Percentiles rank a stretch among this genome's conserved stretches.
phyloP scores from a whole-genome alignment of 2,329 filamentous ascomycete genomes.

The Epichloe baconii region DNA sequence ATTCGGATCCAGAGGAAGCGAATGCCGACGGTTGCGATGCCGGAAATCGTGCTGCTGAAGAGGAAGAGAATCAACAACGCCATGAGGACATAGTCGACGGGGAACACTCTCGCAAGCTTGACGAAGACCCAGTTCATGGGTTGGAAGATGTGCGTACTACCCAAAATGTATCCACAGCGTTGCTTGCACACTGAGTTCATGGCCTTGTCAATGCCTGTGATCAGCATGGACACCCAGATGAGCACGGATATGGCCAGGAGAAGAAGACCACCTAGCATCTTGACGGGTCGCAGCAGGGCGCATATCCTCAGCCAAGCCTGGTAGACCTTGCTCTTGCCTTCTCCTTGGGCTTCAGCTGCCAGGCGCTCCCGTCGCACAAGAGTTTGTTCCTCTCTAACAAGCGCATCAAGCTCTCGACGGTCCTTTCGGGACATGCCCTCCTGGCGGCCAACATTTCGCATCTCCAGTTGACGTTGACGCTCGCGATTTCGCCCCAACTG shows the following conservation, averaged over 20 bases:
- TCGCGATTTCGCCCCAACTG: conserved; percentile 82
- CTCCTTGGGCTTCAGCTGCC: conserved; percentile 67
- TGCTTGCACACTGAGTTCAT: conserved; percentile 88
- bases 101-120: conserved; percentile 69
- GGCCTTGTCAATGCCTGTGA: conserved; percentile 91
- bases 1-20: conserved; percentile 92
- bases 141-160: conserved; percentile 80
- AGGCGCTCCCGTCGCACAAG: conserved; percentile 80
- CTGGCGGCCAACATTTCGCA: conserved; percentile 64
- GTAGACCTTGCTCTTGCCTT: conserved; percentile 62
- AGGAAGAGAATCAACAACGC: conserved; percentile 72
- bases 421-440: conserved; percentile 74
- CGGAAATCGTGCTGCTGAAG: conserved; percentile 77
- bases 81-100: conserved; percentile 85
- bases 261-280: conserved; percentile 71
- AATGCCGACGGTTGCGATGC: conserved; percentile 77
- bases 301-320: conserved; percentile 67
- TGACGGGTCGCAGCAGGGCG: conserved; percentile 74
- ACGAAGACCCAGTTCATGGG: conserved; percentile 79
- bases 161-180: conserved; percentile 84
- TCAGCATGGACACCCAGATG: conserved; percentile 83
- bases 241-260: conserved; percentile 62
- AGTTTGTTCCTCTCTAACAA: conserved; percentile 83
- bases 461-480: conserved; percentile 80
- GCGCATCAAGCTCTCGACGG: conserved; percentile 71